Conservation (phyloP, 208 protist species). For the Wallacemonas rigidus region DNA sequence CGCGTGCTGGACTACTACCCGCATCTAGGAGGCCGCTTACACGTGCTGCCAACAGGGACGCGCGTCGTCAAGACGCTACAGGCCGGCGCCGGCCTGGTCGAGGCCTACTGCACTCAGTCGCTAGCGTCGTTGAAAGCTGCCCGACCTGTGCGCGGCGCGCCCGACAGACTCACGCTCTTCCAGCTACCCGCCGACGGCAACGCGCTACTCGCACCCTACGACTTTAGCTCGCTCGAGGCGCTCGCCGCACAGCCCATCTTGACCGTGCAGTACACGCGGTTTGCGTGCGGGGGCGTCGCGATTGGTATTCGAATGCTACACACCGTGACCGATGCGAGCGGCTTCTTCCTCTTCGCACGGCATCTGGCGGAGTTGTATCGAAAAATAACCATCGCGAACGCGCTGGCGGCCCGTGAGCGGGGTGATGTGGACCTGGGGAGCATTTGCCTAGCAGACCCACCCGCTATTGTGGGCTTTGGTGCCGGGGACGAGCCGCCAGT, state of each 20-base stretch:
- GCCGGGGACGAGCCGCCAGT: neutral
- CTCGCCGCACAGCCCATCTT: conserved; percentile 19
- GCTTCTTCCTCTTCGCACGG: conserved; percentile 23
- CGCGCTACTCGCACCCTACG: conserved; percentile 28
- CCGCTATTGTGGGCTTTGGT: conserved; percentile 15
- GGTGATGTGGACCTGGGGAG: neutral
- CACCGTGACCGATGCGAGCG: conserved; percentile 25
- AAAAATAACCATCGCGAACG: neutral
- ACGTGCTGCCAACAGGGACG: conserved; percentile 20
- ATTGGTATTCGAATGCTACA: conserved; percentile 32
- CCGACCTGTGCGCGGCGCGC: conserved; percentile 4
- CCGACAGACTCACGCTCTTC: conserved; percentile 23
- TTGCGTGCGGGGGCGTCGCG: conserved; percentile 30
- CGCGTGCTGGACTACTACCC: conserved; percentile 27
- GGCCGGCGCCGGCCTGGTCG: conserved; percentile 20
- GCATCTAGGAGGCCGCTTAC: conserved; percentile 20
- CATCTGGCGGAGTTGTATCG: conserved; percentile 24
- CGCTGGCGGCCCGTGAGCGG: neutral
- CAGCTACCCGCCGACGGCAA: conserved; percentile 29
- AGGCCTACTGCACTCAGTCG: conserved; percentile 15
- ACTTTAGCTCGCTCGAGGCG: conserved; percentile 7
- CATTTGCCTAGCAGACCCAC: neutral
- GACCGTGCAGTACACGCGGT: conserved; percentile 34
- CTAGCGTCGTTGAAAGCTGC: conserved; percentile 15
- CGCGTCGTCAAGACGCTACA: conserved; percentile 17